Evolutionary conservation across 345 rosid species (phyloP).

Genomic region (Luvunga scandens): DNA sequence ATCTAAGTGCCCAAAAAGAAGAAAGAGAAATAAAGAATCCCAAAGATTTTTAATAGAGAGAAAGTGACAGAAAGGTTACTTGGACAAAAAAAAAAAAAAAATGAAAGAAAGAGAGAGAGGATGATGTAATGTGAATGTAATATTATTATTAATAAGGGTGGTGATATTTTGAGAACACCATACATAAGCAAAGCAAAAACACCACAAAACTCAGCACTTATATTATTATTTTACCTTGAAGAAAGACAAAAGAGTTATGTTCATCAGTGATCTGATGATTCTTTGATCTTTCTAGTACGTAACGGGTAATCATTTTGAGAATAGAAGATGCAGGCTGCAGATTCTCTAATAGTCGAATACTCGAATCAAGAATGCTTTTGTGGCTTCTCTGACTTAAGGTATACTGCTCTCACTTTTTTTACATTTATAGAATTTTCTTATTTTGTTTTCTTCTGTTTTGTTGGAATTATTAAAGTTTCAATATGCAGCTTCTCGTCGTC

Average conservation of each 20-base stretch:
- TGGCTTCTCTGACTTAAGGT: conserved; percentile 11
- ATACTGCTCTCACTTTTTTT: neutral
- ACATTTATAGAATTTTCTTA: neutral
- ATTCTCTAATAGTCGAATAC: neutral
- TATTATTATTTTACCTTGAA: too few species aligned
- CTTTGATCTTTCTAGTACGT: neutral
- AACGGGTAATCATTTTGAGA: neutral
- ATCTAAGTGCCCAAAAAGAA: neutral
- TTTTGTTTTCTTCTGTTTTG: neutral
- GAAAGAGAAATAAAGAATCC: neutral
- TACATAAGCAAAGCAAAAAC: neutral
- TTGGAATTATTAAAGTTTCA: neutral
- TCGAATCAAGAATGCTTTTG: neutral
- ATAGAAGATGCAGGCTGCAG: neutral
- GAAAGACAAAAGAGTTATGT: too few species aligned
- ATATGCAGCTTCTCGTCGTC: neutral
- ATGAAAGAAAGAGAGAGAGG: conserved; percentile 9
- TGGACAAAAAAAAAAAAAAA: conserved; percentile 5
- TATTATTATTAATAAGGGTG: too few species aligned
- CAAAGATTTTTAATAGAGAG: neutral
- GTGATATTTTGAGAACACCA: neutral
- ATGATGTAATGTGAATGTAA: neutral
- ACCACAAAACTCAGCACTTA: neutral
- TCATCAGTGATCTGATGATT: too few species aligned
- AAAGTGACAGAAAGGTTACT: neutral